Evolutionary conservation across 2,329 filamentous ascomycete species (phyloP).

Genomic region (Arthrobotrys sinensis): DNA sequence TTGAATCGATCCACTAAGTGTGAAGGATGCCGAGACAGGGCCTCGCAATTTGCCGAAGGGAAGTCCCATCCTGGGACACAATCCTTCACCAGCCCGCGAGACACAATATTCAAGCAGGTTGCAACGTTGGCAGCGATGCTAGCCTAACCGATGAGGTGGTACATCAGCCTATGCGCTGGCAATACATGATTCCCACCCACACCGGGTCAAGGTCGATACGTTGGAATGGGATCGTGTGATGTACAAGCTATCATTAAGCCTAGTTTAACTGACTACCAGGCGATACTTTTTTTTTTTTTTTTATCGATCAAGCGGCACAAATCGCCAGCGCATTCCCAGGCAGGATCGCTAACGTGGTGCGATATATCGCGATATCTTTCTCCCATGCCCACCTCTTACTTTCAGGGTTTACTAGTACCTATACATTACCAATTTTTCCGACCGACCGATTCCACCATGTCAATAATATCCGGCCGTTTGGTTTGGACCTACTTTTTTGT

Average conservation of each 20-base stretch:
- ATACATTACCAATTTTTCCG: too few relatives aligned
- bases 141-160: not conserved
- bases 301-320: not conserved
- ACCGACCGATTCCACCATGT: too few relatives aligned
- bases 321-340: not conserved
- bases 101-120: not conserved
- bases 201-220: not conserved
- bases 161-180: not conserved
- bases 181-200: conserved; percentile 9
- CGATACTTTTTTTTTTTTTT: not conserved
- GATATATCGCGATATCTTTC: too few relatives aligned
- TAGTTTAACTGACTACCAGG: not conserved
- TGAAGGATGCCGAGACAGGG: too few relatives aligned
- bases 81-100: not conserved
- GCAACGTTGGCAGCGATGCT: not conserved
- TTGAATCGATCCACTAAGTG: too few relatives aligned
- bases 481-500: too few relatives aligned
- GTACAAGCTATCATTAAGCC: not conserved
- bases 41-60: too few relatives aligned
- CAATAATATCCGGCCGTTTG: too few relatives aligned
- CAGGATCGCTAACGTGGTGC: too few relatives aligned
- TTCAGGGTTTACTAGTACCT: too few relatives aligned
- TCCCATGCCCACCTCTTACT: too few relatives aligned
- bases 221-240: not conserved
- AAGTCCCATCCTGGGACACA: not conserved